Percentiles rank a stretch among this genome's conserved stretches.
Evolutionary conservation across 2,329 filamentous ascomycete genomes (phyloP).

Genomic region (Lanzia echinophila): DNA sequence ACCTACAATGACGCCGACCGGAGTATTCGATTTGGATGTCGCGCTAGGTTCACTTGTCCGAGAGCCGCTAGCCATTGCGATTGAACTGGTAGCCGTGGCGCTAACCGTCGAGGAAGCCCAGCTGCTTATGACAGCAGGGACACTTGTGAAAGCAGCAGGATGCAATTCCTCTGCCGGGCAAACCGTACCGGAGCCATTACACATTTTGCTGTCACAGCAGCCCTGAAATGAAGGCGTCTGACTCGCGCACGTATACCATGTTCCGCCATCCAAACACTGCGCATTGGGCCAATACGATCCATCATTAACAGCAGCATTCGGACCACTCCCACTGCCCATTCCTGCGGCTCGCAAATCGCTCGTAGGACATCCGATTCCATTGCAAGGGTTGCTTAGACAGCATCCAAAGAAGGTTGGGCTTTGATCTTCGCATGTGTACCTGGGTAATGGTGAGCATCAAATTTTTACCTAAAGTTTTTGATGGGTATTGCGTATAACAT

Average conservation of each 20-base stretch:
- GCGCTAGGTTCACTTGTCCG: not conserved
- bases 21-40: not conserved
- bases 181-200: conserved; percentile 2
- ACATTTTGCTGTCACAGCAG: conserved; percentile 8
- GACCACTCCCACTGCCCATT: conserved; percentile 10
- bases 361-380: conserved; percentile 13
- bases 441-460: not conserved
- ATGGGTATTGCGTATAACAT: no score
- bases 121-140: not conserved
- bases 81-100: not conserved
- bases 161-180: not conserved
- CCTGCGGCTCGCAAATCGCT: conserved; percentile 13
- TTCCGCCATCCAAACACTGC: conserved; percentile 9
- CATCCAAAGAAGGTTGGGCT: conserved; percentile 18
- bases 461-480: no score
- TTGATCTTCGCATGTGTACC: conserved; percentile 14
- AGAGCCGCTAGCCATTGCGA: no score
- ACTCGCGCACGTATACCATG: conserved; percentile 10
- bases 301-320: not conserved
- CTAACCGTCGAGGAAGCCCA: not conserved
- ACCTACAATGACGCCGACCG: not conserved
- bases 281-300: conserved; percentile 5
- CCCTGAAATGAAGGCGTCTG: conserved; percentile 14
- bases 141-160: not conserved
- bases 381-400: conserved; percentile 16